Conservation (phyloP, 2,329 filamentous ascomycete genomes). For the Plectosphaerella plurivora region DNA sequence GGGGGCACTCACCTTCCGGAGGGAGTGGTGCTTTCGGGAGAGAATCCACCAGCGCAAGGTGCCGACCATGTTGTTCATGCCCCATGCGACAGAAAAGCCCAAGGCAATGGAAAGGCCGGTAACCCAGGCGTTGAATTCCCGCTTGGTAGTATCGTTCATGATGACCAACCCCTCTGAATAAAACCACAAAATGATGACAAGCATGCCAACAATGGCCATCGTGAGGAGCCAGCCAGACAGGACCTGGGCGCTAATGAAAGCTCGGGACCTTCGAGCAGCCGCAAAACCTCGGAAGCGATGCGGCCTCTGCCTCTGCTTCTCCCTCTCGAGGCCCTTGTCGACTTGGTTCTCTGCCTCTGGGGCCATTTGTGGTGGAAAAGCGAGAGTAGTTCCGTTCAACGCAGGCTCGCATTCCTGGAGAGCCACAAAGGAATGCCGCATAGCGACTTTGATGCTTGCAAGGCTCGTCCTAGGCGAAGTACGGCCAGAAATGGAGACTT, state of each 20-base stretch:
- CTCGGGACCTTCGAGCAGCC: not conserved
- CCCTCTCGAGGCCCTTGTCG: too few relatives aligned
- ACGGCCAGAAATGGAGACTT: too few relatives aligned
- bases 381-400: too few relatives aligned
- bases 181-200: slow-evolving; percentile 20
- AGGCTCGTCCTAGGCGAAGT: too few relatives aligned
- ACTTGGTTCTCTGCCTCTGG: too few relatives aligned
- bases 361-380: too few relatives aligned
- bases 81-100: slow-evolving; percentile 35
- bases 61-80: slow-evolving; percentile 37
- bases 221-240: slow-evolving; percentile 20
- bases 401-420: too few relatives aligned
- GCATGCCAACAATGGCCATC: slow-evolving; percentile 15
- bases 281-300: not conserved
- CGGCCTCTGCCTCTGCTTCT: too few relatives aligned
- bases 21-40: slow-evolving; percentile 26
- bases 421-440: too few relatives aligned
- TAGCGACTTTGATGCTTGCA: too few relatives aligned
- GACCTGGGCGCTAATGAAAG: not conserved
- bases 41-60: slow-evolving; percentile 43
- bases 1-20: slow-evolving; percentile 27
- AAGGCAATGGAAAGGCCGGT: slow-evolving; percentile 36
- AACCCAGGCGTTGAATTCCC: slow-evolving; percentile 37
- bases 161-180: slow-evolving; percentile 20
- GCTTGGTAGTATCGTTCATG: slow-evolving; percentile 29